Evolutionary conservation across 2,329 filamentous ascomycete genomes (phyloP), one percentile per base, ranked within the genome.

Genomic region (Coniochaeta prunicola): DNA sequence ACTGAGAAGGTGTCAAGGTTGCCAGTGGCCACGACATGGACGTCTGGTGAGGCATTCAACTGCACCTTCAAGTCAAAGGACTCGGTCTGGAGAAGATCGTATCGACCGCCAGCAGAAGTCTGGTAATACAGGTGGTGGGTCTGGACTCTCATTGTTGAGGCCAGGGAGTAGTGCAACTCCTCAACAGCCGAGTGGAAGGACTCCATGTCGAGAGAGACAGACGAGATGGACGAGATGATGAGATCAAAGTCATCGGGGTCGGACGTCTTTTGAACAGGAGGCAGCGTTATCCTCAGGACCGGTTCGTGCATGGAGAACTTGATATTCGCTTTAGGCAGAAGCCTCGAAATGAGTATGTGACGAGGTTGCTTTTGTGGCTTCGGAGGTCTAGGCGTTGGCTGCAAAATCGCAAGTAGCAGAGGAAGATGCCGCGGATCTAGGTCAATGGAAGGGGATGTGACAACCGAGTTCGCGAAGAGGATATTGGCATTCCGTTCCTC

Each of bases 241-340:
- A 99, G 81, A 69, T 99, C 94, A 65, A 94, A 97, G 64, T 97
- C 92, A 61, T 92, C 90, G 0, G 85, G 80, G 28, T 86, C 83
- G 42, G 80, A 76, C 2, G 76, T 77, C 58, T 81, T 80, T 61
- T 88, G 84, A 62, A 94, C 84, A 0, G 93, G 87, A 5, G 92
- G 92, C 4, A 99, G 78, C 8, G 92, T 86, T 63, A 99, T 92
- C 65, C 96, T 87, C 62, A 97, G 72, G 17, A 99, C 96, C 1
- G 94, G 94, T 70, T 99, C 94, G 68, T 99, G 94, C 74, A 99
- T 89, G 0, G 94, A 97, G 42, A 97, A 86, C 69, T 97, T 99
- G 72, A 97, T 89, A 67, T 84, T 96, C 0, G 93, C 90, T 75
- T 97, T 97, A 1, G 94, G 94, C 9, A 99, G 78, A 3, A 97